These are phyloP conservation scores for Marasmius tenuissimus DNA, from an alignment of 1,284 basidiomycete species.

Conservation along the genomic window DNA sequence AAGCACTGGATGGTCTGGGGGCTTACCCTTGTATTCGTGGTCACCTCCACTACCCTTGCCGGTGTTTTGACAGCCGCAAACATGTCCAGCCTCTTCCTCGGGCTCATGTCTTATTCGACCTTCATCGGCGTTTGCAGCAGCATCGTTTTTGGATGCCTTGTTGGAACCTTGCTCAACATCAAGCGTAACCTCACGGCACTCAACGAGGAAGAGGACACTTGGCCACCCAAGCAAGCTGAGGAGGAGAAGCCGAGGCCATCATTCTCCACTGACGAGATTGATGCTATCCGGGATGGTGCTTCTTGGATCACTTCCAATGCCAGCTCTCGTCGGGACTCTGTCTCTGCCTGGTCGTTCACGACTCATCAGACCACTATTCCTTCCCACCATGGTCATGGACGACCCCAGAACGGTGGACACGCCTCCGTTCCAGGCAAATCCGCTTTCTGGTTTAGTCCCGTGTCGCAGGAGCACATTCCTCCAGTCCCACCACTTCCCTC, in stretches of 20 bases:
- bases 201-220: conserved; percentile 49
- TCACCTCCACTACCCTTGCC: conserved; percentile 57
- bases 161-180: conserved; percentile 60
- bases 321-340: conserved; percentile 54
- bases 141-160: conserved; percentile 51
- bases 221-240: conserved; percentile 51
- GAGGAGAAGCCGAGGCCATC: conserved; percentile 57
- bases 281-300: conserved; percentile 65
- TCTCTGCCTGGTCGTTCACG: conserved; percentile 70
- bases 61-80: conserved; percentile 56
- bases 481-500: conserved; percentile 67
- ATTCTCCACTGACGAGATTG: conserved; percentile 66
- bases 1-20: conserved; percentile 72
- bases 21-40: conserved; percentile 52
- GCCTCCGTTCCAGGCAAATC: conserved; percentile 57
- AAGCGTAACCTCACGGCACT: conserved; percentile 58
- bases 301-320: conserved; percentile 74
- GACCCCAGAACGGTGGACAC: conserved; percentile 39
- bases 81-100: conserved; percentile 56
- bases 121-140: conserved; percentile 51
- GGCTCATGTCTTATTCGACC: conserved; percentile 57
- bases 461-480: conserved; percentile 47
- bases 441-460: conserved; percentile 57
- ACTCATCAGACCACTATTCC: conserved; percentile 53
- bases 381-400: conserved; percentile 33